Base-by-base conservation (phyloP, 2,329 filamentous ascomycete genomes). In the Fusarium sp. region DNA sequence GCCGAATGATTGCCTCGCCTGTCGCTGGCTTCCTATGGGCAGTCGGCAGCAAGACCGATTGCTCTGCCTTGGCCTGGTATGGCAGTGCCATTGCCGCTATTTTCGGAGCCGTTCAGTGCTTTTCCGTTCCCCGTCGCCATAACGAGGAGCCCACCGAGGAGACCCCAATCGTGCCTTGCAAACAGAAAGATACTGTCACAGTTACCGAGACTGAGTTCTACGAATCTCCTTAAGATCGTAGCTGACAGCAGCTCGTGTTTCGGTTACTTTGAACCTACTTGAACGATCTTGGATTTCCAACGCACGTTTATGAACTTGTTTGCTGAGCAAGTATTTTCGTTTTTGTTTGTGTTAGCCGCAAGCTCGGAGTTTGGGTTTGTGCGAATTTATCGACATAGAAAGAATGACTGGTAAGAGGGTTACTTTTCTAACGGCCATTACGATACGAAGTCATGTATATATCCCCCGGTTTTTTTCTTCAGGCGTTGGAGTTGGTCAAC, bases 1-100 rank as follows among this genome's bases (percentile, higher is more conserved):
- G 88, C 72, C 84, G 91, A 57, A 93, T 92, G 78, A 80, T 91
- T 13, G 89, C 90, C 0, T 90, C 90, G 7, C 89, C 89, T 0
- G 76, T 91, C 17, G 86, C 88, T 3, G 89, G 89, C 4, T 89
- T 86, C 65, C 78, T 91, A 5, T 92, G 91, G 76, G 84, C 87
- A 0, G 75, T 87, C n/a, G 88, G 89, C 22, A 85, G 84, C 69
- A 84, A 81, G 67, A 81, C 87, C 45, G 83, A 88, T 72, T 90
- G 86, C 75, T 88, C 88, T 2, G 87, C 85, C 0, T 73, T 91
- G 36, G 87, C 88, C 10, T 92, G 89, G 89, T 91, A 88, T 67
- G 87, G 86, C 39, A 89, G 87, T 69, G 84, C 85, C 4, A 51
- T 87, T 8, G 84, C 88, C 19, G 89, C 89, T 4, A 69, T 84